Base-by-base conservation (phyloP, 768 basidiomycete genomes). In the Ephemerocybe angulata region DNA sequence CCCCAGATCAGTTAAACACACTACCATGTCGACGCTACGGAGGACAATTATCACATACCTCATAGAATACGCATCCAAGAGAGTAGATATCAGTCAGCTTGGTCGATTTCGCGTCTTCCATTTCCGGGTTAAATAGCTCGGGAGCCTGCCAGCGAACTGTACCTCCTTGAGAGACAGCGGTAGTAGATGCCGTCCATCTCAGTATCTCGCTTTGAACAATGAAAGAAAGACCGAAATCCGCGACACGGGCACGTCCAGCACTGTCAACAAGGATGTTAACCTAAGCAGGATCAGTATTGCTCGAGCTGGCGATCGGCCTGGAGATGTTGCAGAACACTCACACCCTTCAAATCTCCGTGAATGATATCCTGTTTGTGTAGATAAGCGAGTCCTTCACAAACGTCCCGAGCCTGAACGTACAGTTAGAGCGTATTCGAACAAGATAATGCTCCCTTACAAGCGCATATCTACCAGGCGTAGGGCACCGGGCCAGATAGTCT, bases 81-180 rank as follows among this genome's bases (percentile, higher is more conserved):
- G 63, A 52, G 50, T 63, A 63, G 15, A 63, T 48, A 31, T 65
- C 63, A 52, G 56, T 63, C 17, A 50, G 53, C 21, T 41, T 24
- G 11, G 38, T 47, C 13, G 37, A 7, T 4, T 38, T 31, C 7
- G 35, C 47, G 15, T 27, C 38, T 2, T 52, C 53, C 17, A 48
- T 29, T 17, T 55, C 38, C 8, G 53, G 50, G 28, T 53, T 33
- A 30, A 59, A 31, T 3, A 64, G 40, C 48, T 65, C 63, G 2
- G 63, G 63, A 19, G 63, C 63, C 43, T 58, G 58, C 63, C 63
- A 65, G 28, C 63, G 52, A 29, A 33, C 12, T 1, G 53, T 56
- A 25, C 42, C 51, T n/a, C 59, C 52, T 1, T 17, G 38, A 30
- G 25, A 24, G 24, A 38, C 33, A 6, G 57, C 28, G n/a, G 46